A percentile compares a stretch with the other conserved stretches of the same genome.
These are phyloP conservation scores for Gossypium thurberi DNA, from an alignment of 345 rosid species.

Conservation along the genomic window DNA sequence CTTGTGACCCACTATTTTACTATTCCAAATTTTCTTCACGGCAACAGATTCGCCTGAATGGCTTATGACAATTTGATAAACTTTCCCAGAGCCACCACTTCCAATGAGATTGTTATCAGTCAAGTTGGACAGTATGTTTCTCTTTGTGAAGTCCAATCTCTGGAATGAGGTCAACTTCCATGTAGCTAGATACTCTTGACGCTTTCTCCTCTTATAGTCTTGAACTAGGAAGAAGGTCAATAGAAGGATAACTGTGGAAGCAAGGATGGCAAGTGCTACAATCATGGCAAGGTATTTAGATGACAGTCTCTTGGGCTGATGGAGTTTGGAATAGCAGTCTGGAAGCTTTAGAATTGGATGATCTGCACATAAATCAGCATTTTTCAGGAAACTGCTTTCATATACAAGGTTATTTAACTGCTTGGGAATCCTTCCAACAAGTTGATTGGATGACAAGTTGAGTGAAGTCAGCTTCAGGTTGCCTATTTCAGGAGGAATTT, in stretches of 20 bases:
- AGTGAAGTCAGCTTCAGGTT: conserved; percentile 35
- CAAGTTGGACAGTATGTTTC: conserved; percentile 49
- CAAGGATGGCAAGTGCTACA: conserved; percentile 32
- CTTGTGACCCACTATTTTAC: conserved; percentile 37
- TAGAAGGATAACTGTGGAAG: conserved; percentile 23
- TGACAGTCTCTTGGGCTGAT: conserved; percentile 28
- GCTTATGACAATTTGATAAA: conserved; percentile 44
- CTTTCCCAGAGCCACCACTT: conserved; percentile 90
- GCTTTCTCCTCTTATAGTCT: conserved; percentile 38
- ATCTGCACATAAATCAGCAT: conserved; percentile 52
- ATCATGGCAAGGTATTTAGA: conserved; percentile 42
- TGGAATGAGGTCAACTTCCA: conserved; percentile 91
- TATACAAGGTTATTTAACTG: conserved; percentile 51
- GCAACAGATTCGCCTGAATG: conserved; percentile 50
- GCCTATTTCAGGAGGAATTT: conserved; percentile 57
- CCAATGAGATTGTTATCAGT: conserved; percentile 73
- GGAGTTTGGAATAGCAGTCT: conserved; percentile 32
- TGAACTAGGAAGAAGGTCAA: conserved; percentile 35
- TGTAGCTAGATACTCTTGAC: conserved; percentile 25
- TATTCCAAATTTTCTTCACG: conserved; percentile 76
- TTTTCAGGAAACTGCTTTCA: conserved; percentile 60
- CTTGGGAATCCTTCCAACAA: conserved; percentile 54
- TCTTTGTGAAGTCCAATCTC: conserved; percentile 52
- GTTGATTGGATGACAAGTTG: conserved; percentile 65
- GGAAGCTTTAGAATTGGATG: conserved; percentile 47